These are phyloP conservation scores for Trichoderma sp. DNA, from an alignment of 2,329 filamentous ascomycete species.

Conservation along the genomic window DNA sequence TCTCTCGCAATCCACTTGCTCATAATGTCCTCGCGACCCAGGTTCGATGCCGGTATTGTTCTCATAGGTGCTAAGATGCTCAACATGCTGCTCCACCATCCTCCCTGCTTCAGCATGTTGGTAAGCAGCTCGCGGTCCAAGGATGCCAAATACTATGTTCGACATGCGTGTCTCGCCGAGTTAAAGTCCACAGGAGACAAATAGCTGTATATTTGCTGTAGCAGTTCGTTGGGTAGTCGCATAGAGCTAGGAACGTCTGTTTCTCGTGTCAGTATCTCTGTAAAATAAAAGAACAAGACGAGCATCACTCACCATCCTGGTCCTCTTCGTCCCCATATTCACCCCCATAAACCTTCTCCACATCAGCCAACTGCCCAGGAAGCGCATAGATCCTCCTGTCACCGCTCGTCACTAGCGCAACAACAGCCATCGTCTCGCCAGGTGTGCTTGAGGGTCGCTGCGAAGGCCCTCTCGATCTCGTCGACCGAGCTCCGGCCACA, in stretches of 20 bases:
- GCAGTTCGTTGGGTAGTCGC: conserved; percentile 36
- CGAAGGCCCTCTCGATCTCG: conserved; percentile 16
- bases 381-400: conserved; percentile 19
- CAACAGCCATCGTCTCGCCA: conserved; percentile 21
- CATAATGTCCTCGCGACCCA: conserved; percentile 34
- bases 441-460: conserved; percentile 10
- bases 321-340: conserved; percentile 3
- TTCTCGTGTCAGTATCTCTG: neutral
- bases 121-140: conserved; percentile 50
- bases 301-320: neutral
- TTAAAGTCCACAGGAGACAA: conserved; percentile 50
- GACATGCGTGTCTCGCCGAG: conserved; percentile 57
- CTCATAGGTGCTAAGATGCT: conserved; percentile 27
- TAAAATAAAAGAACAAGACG: neutral
- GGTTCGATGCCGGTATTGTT: conserved; percentile 16
- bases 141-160: conserved; percentile 57
- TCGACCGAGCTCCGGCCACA: conserved; percentile 24
- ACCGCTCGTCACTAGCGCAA: conserved; percentile 22
- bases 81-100: conserved; percentile 46
- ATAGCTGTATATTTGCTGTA: conserved; percentile 35
- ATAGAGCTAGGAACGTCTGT: conserved; percentile 26
- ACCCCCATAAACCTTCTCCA: conserved; percentile 18
- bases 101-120: conserved; percentile 53
- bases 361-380: conserved; percentile 19
- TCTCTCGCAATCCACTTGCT: conserved; percentile 44